A percentile compares a stretch with the other conserved stretches of the same genome.
These are phyloP conservation scores for Aspergillus fructus DNA, from an alignment of 2,329 filamentous ascomycete species.

Conservation along the genomic window DNA sequence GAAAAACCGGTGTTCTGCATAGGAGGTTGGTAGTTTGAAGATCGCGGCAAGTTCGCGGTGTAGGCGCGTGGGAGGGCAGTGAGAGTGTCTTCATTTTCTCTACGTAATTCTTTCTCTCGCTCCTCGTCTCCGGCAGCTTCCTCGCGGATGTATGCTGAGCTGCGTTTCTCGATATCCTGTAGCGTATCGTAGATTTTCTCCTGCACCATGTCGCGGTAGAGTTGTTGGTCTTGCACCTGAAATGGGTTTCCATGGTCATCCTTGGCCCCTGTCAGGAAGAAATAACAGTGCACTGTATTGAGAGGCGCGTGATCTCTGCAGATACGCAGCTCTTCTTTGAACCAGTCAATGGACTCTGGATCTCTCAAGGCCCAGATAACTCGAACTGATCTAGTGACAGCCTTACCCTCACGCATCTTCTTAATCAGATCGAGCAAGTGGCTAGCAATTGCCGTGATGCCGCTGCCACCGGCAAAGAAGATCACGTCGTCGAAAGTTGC, in stretches of 20 bases:
- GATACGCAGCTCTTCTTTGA: conserved; percentile 89
- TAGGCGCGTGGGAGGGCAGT: conserved; percentile 62
- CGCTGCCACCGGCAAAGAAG: conserved; percentile 88
- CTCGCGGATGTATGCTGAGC: conserved; percentile 77
- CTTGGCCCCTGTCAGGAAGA: conserved; percentile 83
- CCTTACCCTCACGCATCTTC: conserved; percentile 90
- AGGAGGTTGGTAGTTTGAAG: conserved; percentile 2
- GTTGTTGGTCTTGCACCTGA: conserved; percentile 46
- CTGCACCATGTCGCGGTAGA: conserved; percentile 73
- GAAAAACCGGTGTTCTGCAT: conserved; percentile 11
- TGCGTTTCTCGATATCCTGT: conserved; percentile 81
- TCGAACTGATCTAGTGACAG: conserved; percentile 84
- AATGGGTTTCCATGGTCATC: conserved; percentile 42
- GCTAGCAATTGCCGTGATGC: conserved; percentile 89
- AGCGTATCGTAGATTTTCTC: conserved; percentile 87
- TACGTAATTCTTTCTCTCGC: conserved; percentile 74
- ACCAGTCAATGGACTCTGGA: conserved; percentile 95
- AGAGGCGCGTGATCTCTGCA: conserved; percentile 86
- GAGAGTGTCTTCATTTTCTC: conserved; percentile 81
- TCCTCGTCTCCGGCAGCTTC: conserved; percentile 77
- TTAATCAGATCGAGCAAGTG: conserved; percentile 94
- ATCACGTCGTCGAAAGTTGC: conserved; percentile 92
- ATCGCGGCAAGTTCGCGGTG: conserved; percentile 5
- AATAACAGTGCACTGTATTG: conserved; percentile 87
- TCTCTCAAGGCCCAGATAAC: conserved; percentile 93